Conservation (phyloP, 768 basidiomycete species). For the Phaeotremella skinneri region DNA sequence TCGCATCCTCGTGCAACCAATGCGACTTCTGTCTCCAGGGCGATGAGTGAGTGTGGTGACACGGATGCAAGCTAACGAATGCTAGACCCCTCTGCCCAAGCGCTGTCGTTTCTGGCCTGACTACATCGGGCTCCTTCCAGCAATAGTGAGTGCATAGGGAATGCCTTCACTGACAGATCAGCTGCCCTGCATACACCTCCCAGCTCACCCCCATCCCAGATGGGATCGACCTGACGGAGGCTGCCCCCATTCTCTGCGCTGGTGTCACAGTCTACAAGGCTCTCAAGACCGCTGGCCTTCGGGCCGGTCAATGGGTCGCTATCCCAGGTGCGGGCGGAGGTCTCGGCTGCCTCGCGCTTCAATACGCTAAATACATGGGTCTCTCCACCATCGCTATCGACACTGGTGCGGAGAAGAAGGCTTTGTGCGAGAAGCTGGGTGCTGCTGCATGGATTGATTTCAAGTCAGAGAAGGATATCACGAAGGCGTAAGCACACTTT, state of each 20-base stretch:
- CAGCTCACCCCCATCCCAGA: conserved; percentile 76
- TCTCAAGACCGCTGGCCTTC: conserved; percentile 66
- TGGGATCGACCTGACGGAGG: conserved; percentile 57
- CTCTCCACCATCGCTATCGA: conserved; percentile 79
- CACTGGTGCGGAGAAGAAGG: conserved; percentile 69
- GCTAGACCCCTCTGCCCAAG: conserved; percentile 61
- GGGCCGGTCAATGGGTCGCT: conserved; percentile 60
- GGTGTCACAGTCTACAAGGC: conserved; percentile 81
- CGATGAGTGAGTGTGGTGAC: conserved; percentile 30
- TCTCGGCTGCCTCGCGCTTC: conserved; percentile 77
- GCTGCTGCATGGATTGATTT: conserved; percentile 74
- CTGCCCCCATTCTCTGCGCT: conserved; percentile 73
- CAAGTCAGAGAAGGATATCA: conserved; percentile 64
- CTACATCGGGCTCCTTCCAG: conserved; percentile 71
- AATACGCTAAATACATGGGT: conserved; percentile 76
- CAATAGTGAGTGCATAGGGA: conserved; percentile 50
- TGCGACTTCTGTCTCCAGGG: conserved; percentile 76
- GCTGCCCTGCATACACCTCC: conserved; percentile 55
- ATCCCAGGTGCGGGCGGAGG: conserved; percentile 56
- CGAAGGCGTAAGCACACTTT: conserved; percentile 48
- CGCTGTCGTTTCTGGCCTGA: conserved; percentile 66
- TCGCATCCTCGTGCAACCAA: conserved; percentile 60
- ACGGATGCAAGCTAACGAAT: conserved; percentile 4
- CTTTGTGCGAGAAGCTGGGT: conserved; percentile 63
- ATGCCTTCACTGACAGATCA: conserved; percentile 1